These are phyloP conservation scores for Vanderwaltozyma verrucispora DNA, from an alignment of 805 yeast species.

Conservation along the genomic window DNA sequence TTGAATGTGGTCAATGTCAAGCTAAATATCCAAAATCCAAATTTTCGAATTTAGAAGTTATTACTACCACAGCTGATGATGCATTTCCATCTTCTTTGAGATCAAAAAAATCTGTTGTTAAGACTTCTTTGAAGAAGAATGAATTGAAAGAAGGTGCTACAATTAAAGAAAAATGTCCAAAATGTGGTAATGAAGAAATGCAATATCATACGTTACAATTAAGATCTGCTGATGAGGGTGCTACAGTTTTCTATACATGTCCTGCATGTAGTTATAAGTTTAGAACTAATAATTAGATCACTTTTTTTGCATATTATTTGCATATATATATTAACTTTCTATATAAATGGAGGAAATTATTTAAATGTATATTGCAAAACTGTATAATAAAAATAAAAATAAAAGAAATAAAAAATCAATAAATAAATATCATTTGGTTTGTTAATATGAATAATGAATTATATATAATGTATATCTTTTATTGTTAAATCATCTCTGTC, in stretches of 20 bases:
- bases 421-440: too few species aligned
- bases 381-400: too few species aligned
- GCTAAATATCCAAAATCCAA: slow-evolving; percentile 29
- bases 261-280: slow-evolving; percentile 85
- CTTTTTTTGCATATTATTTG: not conserved
- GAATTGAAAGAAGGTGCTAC: slow-evolving; percentile 94
- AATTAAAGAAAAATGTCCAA: slow-evolving; percentile 96
- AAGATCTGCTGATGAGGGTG: slow-evolving; percentile 99
- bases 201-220: slow-evolving; percentile 92
- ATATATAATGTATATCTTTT: too few species aligned
- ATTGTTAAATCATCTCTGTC: too few species aligned
- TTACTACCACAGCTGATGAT: slow-evolving; percentile 79
- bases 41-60: slow-evolving; percentile 73
- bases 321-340: too few species aligned
- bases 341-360: too few species aligned
- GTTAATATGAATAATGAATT: too few species aligned
- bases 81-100: slow-evolving; percentile 86
- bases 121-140: slow-evolving; percentile 63
- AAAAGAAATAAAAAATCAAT: too few species aligned
- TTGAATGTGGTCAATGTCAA: slow-evolving; percentile 49
- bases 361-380: too few species aligned
- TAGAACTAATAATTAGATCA: slow-evolving; percentile 73
- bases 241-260: slow-evolving; percentile 97
- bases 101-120: slow-evolving; percentile 80
- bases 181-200: slow-evolving; percentile 98